These are phyloP conservation scores for Hymenoscyphus scutula DNA, from an alignment of 2,329 filamentous ascomycete species.

Conservation along the genomic window DNA sequence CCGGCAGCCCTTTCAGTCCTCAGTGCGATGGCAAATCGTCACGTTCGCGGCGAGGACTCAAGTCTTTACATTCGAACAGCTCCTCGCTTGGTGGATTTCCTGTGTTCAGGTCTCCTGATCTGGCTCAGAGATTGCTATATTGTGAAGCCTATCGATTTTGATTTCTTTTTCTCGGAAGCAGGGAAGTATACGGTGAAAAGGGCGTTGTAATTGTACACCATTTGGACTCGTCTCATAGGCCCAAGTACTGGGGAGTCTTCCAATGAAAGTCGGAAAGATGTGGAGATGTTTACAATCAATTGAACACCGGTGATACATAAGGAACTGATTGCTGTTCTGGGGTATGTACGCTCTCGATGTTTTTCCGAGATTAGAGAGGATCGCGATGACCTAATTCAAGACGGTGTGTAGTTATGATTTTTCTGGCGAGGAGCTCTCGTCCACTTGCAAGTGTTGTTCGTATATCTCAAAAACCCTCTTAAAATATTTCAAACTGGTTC, in stretches of 20 bases:
- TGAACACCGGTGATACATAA: background rate
- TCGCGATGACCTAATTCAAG: background rate
- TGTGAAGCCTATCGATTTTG: background rate
- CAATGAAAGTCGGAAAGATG: background rate
- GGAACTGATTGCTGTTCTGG: background rate
- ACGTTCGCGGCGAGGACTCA: background rate
- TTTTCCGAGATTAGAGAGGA: background rate
- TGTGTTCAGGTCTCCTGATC: background rate
- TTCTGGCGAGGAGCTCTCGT: too few relatives aligned
- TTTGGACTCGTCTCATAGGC: background rate
- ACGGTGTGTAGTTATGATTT: background rate
- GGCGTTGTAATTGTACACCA: background rate
- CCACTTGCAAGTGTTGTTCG: too few relatives aligned
- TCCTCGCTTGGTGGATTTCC: background rate
- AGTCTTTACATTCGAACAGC: background rate
- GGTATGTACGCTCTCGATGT: background rate
- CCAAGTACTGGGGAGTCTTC: background rate
- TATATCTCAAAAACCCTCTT: background rate
- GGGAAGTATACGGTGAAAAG: background rate
- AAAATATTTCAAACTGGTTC: background rate
- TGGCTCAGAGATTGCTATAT: background rate
- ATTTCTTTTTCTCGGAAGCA: background rate
- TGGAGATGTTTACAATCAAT: background rate
- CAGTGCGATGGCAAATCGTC: background rate
- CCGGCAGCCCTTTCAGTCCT: background rate